phyloP scores from a whole-genome alignment of 441 rosid genomes.

The Aleurites moluccanus region DNA sequence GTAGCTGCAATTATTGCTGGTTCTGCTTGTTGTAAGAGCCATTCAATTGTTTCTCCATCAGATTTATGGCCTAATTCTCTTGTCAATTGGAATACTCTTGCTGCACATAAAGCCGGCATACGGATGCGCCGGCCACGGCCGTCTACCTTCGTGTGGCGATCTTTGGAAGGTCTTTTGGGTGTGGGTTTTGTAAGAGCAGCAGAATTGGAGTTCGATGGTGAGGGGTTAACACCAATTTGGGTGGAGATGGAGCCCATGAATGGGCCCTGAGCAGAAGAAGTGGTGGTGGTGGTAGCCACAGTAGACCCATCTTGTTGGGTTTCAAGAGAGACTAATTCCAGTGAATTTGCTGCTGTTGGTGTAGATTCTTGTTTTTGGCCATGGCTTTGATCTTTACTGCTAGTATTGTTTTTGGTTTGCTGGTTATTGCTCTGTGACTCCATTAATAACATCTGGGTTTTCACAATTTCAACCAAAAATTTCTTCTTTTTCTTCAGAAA shows the following conservation, averaged over 20 bases:
- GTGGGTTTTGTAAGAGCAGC: slow-evolving; percentile 18
- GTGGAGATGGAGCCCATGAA: slow-evolving; percentile 43
- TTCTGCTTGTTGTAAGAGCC: slow-evolving; percentile 92
- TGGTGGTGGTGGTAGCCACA: slow-evolving; percentile 7
- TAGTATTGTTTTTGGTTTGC: not conserved
- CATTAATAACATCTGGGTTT: slow-evolving; percentile 27
- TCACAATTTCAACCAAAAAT: not conserved
- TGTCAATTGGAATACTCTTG: slow-evolving; percentile 82
- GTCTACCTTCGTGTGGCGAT: slow-evolving; percentile 87
- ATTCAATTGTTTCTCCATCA: slow-evolving; percentile 88
- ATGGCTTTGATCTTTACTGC: not conserved
- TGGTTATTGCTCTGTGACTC: slow-evolving; percentile 24
- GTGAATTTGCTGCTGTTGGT: slow-evolving; percentile 9
- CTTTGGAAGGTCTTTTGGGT: slow-evolving; percentile 78
- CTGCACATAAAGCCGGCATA: slow-evolving; percentile 97
- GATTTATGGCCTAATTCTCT: slow-evolving; percentile 94
- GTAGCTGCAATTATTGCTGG: slow-evolving; percentile 84
- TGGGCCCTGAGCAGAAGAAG: slow-evolving; percentile 23
- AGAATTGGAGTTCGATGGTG: slow-evolving; percentile 14
- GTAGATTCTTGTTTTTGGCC: slow-evolving; percentile 28
- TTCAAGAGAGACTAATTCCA: slow-evolving; percentile 17
- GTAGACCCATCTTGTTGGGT: slow-evolving; percentile 18
- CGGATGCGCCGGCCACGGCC: slow-evolving; percentile 88
- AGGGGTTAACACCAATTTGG: slow-evolving; percentile 21
- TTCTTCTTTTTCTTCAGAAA: not conserved